Evolutionary conservation across 345 rosid species (phyloP), one percentile per base, ranked within the genome.

Genomic region (Adansonia digitata): DNA sequence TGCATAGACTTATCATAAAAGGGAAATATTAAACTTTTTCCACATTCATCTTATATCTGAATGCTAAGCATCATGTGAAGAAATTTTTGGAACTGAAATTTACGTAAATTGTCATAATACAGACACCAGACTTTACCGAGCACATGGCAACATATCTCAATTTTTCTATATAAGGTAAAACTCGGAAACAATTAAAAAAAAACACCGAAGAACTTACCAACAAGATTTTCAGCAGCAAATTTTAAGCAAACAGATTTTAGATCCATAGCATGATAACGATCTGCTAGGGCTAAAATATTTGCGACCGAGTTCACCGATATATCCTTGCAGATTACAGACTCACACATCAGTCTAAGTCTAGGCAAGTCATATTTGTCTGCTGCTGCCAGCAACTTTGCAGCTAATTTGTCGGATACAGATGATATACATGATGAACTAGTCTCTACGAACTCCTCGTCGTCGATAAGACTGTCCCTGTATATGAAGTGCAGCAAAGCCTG

Each of bases 171-270:
- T 7, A 45, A 26, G 5, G 13, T 20, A 26, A 68, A 13, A 68
- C n/a, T 27, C 18, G 26, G 35, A 37, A 68, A 69, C 45, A 22
- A 22, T 43, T 42, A 62, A 45, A 77, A 77, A 35, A 27, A 8
- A n/a, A n/a, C n/a, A n/a, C n/a, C 4, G 64, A 77, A 69, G 72
- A 78, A 75, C 85, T 37, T 85, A 94, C 98, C 94, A 31, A 85
- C 79, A 5, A 91, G 97, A 88, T 94, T 92, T 73, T 94, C 97
- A 49, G 97, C 98, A 69, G 97, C 89, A 77, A 94, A 94, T 84
- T 88, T 92, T 68, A 94, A 84, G 83, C 97, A 94, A 59, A 92
- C 82, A 40, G 90, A 86, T 77, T 94, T 94, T 65, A 92, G 87
- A 69, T 93, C 92, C 74, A 77, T 77, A 63, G 98, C 97, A 85